Base-by-base conservation (phyloP, 2,329 filamentous ascomycete species). In the Cercospora janseana region DNA sequence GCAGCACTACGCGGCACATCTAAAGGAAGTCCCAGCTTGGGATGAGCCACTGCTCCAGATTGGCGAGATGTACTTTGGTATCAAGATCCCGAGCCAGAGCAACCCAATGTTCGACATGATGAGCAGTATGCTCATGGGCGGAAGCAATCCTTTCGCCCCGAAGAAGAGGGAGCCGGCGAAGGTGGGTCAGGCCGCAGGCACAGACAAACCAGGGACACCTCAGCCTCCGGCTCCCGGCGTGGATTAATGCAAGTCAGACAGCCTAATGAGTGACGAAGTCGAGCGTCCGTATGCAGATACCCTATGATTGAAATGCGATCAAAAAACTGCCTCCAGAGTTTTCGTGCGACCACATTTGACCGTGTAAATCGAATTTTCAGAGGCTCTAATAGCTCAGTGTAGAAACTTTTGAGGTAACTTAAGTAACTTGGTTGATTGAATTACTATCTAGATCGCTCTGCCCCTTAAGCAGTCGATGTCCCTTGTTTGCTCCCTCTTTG, bases 91-190 rank as follows among this genome's bases (percentile, higher is more conserved):
- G 38, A 80, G 86, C 63, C 89, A 95, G 74, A 87, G 85, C 57
- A 97, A 97, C 69, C 91, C 91, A 3, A 75, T 98, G 69, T 82
- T 97, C 71, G 93, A 98, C 68, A 97, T 98, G 91, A 94, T 98
- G 87, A 91, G 90, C 40, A 91, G 83, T 56, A 82, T 98, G 77
- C 87, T 98, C 64, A 91, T 91, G 41, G 89, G 89, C 15, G 85
- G 83, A 5, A 80, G 78, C 20, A 76, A 76, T 43, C 76, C 75
- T 13, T 79, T 78, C n/a, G 76, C 69, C 20, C 57, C 62, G 43
- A 65, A 63, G 56, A 65, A 70, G 57, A 66, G 71, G 55, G 69
- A 74, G 51, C 65, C 70, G 32, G 78, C 72, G 66, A 75, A 69
- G 58, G 73, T 76, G 27, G 73, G 75, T 49, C 71, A 70, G 24